phyloP scores from a whole-genome alignment of 768 basidiomycete species.

The Lactarius quietus region DNA sequence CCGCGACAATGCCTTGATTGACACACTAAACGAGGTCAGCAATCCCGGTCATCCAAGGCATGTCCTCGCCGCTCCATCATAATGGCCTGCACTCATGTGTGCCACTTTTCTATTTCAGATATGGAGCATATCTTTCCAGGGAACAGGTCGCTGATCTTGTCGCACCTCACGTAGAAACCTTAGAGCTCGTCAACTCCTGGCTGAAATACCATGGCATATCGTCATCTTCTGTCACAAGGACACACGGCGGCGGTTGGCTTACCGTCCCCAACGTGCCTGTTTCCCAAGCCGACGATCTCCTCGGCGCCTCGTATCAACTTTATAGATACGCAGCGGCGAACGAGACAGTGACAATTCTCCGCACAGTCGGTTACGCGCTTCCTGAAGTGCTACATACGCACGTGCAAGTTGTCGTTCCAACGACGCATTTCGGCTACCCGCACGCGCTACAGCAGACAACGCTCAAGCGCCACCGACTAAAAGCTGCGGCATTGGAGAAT shows the following conservation, averaged over 20 bases:
- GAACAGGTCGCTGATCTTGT: background rate
- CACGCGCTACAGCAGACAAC: background rate
- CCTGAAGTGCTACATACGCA: background rate
- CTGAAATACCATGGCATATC: background rate
- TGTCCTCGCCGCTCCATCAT: background rate
- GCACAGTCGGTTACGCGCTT: background rate
- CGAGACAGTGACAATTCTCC: background rate
- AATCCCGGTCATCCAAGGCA: background rate
- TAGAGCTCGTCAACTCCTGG: background rate
- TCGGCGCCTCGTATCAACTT: background rate
- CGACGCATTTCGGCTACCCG: background rate
- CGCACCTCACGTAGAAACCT: background rate
- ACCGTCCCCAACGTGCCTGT: background rate
- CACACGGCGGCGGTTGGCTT: background rate
- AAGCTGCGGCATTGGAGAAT: background rate
- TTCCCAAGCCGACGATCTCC: background rate
- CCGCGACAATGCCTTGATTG: background rate
- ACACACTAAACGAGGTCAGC: background rate
- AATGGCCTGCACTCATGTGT: background rate
- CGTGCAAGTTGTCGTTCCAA: background rate
- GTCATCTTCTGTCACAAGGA: background rate
- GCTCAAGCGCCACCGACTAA: background rate
- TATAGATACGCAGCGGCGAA: background rate
- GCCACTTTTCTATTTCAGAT: background rate
- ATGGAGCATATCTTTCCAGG: background rate